These are phyloP conservation scores for Neostapfia colusana DNA, from an alignment of 176 grass and related monocot genomes.

Conservation along the genomic window DNA sequence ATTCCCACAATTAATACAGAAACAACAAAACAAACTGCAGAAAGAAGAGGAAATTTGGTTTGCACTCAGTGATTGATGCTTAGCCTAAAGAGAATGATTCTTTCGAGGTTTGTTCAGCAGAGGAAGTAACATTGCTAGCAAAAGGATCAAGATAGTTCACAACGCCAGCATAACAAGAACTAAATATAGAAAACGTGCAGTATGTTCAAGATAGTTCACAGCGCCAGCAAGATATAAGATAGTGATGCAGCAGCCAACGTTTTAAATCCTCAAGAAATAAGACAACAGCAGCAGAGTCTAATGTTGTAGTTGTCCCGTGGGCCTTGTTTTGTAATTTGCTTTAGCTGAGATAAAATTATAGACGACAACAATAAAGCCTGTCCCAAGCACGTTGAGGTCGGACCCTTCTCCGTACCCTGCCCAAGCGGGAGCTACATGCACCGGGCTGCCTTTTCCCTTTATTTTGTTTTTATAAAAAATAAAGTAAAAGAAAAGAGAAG, in stretches of 20 bases:
- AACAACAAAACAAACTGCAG: conserved; percentile 24
- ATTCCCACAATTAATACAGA: conserved; percentile 27
- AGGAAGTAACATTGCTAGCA: conserved; percentile 7
- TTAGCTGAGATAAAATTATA: not conserved
- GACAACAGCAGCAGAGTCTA: not conserved
- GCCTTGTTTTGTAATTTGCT: not conserved
- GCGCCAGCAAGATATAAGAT: not conserved
- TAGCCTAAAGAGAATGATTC: not conserved
- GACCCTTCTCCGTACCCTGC: too few species aligned
- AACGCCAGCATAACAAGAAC: not conserved
- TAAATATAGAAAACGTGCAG: not conserved
- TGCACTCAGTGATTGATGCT: not conserved
- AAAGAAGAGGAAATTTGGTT: not conserved
- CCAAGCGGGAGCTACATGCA: too few species aligned
- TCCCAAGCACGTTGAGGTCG: too few species aligned
- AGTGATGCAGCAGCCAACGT: not conserved
- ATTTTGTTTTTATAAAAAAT: too few species aligned
- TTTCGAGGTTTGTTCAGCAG: not conserved
- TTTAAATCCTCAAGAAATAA: not conserved
- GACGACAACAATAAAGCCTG: too few species aligned
- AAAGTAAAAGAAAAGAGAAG: too few species aligned
- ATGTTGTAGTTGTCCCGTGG: not conserved
- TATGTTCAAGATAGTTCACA: not conserved
- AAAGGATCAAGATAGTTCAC: too few species aligned
- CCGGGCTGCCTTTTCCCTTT: too few species aligned